These are phyloP conservation scores for Metschnikowia anglica DNA, from an alignment of 805 yeast species.

Conservation along the genomic window DNA sequence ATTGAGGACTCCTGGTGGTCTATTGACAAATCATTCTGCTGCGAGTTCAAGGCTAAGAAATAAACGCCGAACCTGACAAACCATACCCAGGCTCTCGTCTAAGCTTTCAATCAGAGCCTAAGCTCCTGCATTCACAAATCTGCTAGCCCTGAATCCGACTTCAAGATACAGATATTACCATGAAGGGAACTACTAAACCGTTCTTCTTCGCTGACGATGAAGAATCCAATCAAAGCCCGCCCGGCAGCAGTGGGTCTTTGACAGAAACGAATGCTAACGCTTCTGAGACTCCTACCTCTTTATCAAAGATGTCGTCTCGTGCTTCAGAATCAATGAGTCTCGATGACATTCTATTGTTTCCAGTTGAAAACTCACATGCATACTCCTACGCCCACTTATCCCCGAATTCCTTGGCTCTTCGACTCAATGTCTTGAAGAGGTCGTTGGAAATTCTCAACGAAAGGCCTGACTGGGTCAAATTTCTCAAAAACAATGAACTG, in stretches of 20 bases:
- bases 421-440: slow-evolving; percentile 71
- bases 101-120: no score
- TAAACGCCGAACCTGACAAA: no score
- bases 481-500: slow-evolving; percentile 13
- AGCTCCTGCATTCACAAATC: background rate
- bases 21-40: no score
- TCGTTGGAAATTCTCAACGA: slow-evolving; percentile 72
- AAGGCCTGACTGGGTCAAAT: slow-evolving; percentile 50
- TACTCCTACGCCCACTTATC: slow-evolving; percentile 82
- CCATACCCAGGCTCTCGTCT: no score
- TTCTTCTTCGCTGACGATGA: slow-evolving; percentile 21
- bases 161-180: background rate
- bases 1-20: no score
- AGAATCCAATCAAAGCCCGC: slow-evolving; percentile 4
- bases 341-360: slow-evolving; percentile 56
- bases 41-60: no score
- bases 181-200: slow-evolving; percentile 1
- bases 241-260: background rate
- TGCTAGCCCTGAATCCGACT: background rate
- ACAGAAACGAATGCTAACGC: background rate
- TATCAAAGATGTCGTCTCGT: slow-evolving; percentile 8
- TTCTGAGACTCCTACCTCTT: background rate
- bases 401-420: slow-evolving; percentile 73
- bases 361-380: slow-evolving; percentile 78
- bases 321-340: slow-evolving; percentile 14